Evolutionary conservation across 176 grass and related monocot genomes (phyloP).

Genomic region (Thalia dealbata): DNA sequence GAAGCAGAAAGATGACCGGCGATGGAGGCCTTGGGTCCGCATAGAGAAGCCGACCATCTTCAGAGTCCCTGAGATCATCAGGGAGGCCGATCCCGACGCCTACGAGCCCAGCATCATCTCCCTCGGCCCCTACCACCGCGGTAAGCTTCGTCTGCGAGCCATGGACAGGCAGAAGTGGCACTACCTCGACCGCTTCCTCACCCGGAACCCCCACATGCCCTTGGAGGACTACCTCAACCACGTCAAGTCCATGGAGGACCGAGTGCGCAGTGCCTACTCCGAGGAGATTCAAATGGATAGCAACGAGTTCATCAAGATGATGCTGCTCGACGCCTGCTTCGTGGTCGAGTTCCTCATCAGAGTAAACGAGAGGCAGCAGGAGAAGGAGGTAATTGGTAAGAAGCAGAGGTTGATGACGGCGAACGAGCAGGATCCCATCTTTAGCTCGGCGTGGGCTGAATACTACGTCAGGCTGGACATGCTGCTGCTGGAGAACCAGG

Average conservation of each 20-base stretch:
- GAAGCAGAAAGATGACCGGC: not conserved
- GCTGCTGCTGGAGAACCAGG: conserved; percentile 33
- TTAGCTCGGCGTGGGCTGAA: conserved; percentile 1
- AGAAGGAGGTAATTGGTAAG: not conserved
- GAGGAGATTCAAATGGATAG: not conserved
- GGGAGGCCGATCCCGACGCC: not conserved
- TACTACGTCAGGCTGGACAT: conserved; percentile 22
- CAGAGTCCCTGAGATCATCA: not conserved
- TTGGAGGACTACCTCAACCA: not conserved
- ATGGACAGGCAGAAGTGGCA: not conserved
- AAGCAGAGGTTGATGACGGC: too few species aligned
- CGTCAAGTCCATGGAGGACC: not conserved
- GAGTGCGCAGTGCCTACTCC: not conserved
- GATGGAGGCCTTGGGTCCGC: not conserved
- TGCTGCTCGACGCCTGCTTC: conserved; percentile 5
- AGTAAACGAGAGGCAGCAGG: not conserved
- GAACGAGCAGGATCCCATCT: conserved; percentile 8
- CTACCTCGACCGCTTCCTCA: not conserved
- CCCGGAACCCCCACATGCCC: not conserved
- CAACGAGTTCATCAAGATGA: not conserved
- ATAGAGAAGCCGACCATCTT: not conserved
- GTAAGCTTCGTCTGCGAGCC: not conserved
- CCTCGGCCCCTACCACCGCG: conserved; percentile 18
- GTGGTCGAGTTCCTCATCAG: not conserved
- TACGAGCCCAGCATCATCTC: conserved; percentile 11